Percentiles rank a stretch among this genome's conserved stretches.
Evolutionary conservation across 2,329 filamentous ascomycete genomes (phyloP).

Genomic region (Gaeumannomyces sp.): DNA sequence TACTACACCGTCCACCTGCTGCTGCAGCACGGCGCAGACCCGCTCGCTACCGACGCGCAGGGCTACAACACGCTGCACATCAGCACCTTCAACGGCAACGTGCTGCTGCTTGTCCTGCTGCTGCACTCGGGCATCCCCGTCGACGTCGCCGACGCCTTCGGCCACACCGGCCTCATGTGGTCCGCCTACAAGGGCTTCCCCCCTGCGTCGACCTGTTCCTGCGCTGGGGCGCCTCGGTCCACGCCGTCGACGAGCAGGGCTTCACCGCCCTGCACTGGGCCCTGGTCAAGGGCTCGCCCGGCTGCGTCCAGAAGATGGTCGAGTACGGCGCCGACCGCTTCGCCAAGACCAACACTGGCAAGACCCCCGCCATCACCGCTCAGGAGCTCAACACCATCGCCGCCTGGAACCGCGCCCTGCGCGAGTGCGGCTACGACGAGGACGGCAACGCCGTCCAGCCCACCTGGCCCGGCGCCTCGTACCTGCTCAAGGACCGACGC

Average conservation of each 20-base stretch:
- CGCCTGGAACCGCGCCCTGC: slow-evolving; percentile 36
- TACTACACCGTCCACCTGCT: slow-evolving; percentile 95
- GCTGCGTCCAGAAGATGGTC: slow-evolving; percentile 86
- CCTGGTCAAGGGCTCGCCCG: slow-evolving; percentile 83
- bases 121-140: slow-evolving; percentile 94
- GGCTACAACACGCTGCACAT: slow-evolving; percentile 98
- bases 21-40: slow-evolving; percentile 85
- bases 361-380: slow-evolving; percentile 81
- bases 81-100: slow-evolving; percentile 94
- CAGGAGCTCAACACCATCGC: slow-evolving; percentile 80
- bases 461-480: slow-evolving; percentile 66
- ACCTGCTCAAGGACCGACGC: slow-evolving; percentile 69
- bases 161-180: slow-evolving; percentile 97
- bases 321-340: slow-evolving; percentile 95
- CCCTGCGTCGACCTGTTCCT: slow-evolving; percentile 85
- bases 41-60: slow-evolving; percentile 84
- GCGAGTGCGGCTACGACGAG: slow-evolving; percentile 32
- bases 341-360: slow-evolving; percentile 80
- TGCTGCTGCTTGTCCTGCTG: slow-evolving; percentile 79
- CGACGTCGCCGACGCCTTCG: slow-evolving; percentile 81
- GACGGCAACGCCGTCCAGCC: slow-evolving; percentile 66
- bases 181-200: slow-evolving; percentile 96
- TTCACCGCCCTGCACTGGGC: slow-evolving; percentile 97
- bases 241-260: slow-evolving; percentile 82
- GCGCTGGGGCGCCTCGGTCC: slow-evolving; percentile 91